Conservation (phyloP, 2,329 filamentous ascomycete genomes). For the Akanthomyces dipterigenus region DNA sequence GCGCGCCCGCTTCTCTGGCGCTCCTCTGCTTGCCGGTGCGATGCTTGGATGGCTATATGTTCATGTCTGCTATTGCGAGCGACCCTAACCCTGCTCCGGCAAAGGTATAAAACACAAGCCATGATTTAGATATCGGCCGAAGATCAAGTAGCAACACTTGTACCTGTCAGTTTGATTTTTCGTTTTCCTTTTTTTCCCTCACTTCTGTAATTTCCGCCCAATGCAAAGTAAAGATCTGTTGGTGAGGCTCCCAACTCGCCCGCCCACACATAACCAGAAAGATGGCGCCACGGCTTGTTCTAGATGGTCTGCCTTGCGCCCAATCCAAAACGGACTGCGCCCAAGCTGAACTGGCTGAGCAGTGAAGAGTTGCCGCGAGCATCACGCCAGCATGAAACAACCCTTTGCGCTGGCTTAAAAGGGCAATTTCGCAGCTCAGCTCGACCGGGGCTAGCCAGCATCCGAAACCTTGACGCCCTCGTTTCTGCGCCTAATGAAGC, state of each 20-base stretch:
- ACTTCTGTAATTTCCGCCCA: neutral
- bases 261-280: neutral
- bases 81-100: too few species aligned
- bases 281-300: neutral
- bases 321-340: neutral
- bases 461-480: conserved; percentile 1
- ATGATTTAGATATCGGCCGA: neutral
- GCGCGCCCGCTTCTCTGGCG: neutral
- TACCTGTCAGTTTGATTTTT: too few species aligned
- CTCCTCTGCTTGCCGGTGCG: neutral
- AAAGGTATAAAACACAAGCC: neutral
- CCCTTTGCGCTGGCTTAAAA: neutral
- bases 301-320: neutral
- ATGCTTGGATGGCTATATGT: neutral
- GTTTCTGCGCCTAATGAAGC: neutral
- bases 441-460: neutral
- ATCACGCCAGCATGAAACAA: neutral
- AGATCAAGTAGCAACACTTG: neutral
- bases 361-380: too few species aligned
- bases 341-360: neutral
- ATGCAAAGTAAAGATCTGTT: neutral
- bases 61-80: neutral
- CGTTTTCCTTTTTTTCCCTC: neutral
- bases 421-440: neutral
- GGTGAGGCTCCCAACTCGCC: neutral